Percentiles rank a stretch among this genome's conserved stretches.
Evolutionary conservation across 257 asterid species (phyloP).

Genomic region (Craterostigma plantagineum): DNA sequence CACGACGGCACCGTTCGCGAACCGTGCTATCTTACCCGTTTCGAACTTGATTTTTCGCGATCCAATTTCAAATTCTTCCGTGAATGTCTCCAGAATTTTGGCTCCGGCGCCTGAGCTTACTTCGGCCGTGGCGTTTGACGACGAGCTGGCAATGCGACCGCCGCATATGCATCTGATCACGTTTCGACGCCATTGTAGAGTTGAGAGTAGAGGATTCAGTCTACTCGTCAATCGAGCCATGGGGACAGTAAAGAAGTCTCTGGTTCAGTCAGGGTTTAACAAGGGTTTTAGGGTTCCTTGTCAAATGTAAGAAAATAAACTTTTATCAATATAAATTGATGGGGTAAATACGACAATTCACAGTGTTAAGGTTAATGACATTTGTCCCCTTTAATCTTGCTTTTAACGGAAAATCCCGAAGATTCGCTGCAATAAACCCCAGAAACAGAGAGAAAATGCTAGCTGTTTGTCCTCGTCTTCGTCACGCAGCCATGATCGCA

Average conservation of each 20-base stretch:
- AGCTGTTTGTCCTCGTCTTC: too few species aligned
- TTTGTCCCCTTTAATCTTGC: too few species aligned
- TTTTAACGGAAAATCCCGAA: too few species aligned
- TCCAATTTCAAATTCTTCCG: conserved; percentile 79
- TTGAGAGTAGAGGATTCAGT: conserved; percentile 49
- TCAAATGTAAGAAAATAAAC: too few species aligned
- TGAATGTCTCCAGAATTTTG: conserved; percentile 55
- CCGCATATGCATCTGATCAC: conserved; percentile 42
- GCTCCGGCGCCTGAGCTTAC: conserved; percentile 19
- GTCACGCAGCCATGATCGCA: too few species aligned
- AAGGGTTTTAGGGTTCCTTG: conserved; percentile 5
- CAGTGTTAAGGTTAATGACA: too few species aligned
- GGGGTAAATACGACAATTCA: too few species aligned
- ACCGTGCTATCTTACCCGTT: conserved; percentile 83
- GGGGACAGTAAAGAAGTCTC: neutral
- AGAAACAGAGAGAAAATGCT: too few species aligned
- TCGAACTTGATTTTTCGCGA: conserved; percentile 41
- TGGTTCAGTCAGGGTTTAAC: conserved; percentile 10
- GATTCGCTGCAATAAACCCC: too few species aligned
- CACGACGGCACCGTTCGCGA: conserved; percentile 75
- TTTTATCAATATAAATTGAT: too few species aligned
- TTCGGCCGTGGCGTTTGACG: conserved; percentile 16
- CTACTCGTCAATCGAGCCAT: conserved; percentile 52
- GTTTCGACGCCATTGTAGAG: conserved; percentile 46
- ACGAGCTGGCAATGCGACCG: conserved; percentile 36